Evolutionary conservation across 1,139 yeast genomes (phyloP), one percentile per base, ranked within the genome.

Genomic region (Pichia sp.): DNA sequence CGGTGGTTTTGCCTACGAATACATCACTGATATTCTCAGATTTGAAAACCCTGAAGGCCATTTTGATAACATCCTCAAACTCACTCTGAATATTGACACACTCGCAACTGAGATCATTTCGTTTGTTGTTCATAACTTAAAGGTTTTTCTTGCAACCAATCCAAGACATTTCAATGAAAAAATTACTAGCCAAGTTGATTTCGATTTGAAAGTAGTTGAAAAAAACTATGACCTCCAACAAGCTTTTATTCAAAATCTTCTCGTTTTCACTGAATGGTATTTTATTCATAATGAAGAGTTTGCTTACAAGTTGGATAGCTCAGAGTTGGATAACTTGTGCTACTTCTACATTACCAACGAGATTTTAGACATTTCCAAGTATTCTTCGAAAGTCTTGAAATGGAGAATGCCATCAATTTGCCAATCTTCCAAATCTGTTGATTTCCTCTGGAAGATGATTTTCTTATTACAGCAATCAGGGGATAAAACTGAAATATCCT

Each of bases 401-500:
- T 78, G 82, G 82, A 69, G 77, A 61, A 64, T 72, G 26, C 50
- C 56, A 0, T 48, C 60, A 0, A 57, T 72, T 10, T 53, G 61
- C n/a, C 29, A 44, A 16, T 47, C 58, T 51, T 44, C 68, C 49
- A 44, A 45, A 6, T 55, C 59, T 5, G 47, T 61, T 4, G 27
- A 47, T 1, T 52, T 61, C 7, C 53, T 75, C 2, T 80, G 85
- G 85, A 54, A 64, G 5, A 52, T 70, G 3, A 64, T 80, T 6
- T 69, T 66, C 46, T 46, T 55, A 0, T 58, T 79, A 34, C 61
- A 66, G 39, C 47, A 51, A 2, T 58, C 69, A 2, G 44, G 55
- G 0, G 52, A 56, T 9, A 63, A 65, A 42, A 55, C 61, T 33
- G 72, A 69, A 49, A 63, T 56, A 32, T 62, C 72, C 10, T 72